Evolutionary conservation across 164 flowering plant genomes (phyloP), one percentile per base, ranked within the genome.

Genomic region (Stephania cephalantha): DNA sequence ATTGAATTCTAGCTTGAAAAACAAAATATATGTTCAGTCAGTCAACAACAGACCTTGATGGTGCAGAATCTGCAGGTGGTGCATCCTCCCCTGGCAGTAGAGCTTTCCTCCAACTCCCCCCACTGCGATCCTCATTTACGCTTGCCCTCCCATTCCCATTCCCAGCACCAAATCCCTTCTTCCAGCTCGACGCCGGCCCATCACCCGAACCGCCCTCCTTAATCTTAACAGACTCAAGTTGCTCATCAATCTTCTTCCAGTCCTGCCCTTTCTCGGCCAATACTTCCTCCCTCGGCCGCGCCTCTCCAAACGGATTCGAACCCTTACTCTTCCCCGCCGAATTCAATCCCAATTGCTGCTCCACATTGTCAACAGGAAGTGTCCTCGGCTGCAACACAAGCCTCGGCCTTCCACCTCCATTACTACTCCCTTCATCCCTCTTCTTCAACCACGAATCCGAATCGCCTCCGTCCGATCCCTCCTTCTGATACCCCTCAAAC

Each of bases 231-330:
- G 85, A 73, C 74, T 88, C 98, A 17, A 93, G 83, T 80, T 92
- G 85, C 85, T 89, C 97, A 50, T 94, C 99, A 79, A 94, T 86
- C 86, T 92, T 88, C 90, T 92, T 96, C 91, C 89, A 88, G 75
- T 96, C 98, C 80, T 90, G 85, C 17, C 98, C 99, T 73, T 92
- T 90, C 83, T 92, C 92, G 25, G 89, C 90, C 89, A 96, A 83
- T 9, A 96, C 91, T 83, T 90, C 94, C 85, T 96, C 99, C 78
- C 99, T 89, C 0, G 99, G 99, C 81, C 98, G 85, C 2, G 99
- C 99, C n/a, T 78, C 93, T 0, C 99, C 99, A 76, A 96, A 96
- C 0, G 98, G 99, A 71, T 85, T 91, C 4, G 86, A 52, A 5
- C 90, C 91, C 83, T 88, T 88, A 1, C 87, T 82, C 79, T 79